phyloP scores from a whole-genome alignment of 1,284 basidiomycete species.

The Cerrena zonata region DNA sequence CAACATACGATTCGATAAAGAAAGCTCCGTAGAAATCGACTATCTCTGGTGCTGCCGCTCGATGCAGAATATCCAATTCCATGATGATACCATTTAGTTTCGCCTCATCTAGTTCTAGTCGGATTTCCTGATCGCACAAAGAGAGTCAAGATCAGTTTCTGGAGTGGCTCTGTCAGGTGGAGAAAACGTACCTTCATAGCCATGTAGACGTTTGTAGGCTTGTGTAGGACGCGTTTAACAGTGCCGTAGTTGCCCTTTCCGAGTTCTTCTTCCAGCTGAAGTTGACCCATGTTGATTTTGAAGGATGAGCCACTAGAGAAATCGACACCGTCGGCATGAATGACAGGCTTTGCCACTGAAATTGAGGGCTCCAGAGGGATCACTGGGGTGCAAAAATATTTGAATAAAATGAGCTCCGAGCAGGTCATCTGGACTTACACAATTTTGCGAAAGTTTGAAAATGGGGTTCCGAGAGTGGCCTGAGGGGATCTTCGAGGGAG shows the following conservation, averaged over 20 bases:
- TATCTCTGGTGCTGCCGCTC: conserved; percentile 85
- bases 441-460: conserved; percentile 90
- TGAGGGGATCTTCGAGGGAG: conserved; percentile 38
- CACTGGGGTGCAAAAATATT: conserved; percentile 41
- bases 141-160: background rate
- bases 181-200: conserved; percentile 83
- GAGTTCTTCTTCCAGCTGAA: conserved; percentile 86
- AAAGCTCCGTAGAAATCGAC: conserved; percentile 99
- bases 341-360: conserved; percentile 89
- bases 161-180: background rate
- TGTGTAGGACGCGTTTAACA: conserved; percentile 92
- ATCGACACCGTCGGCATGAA: conserved; percentile 90
- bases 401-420: background rate
- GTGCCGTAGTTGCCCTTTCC: conserved; percentile 97
- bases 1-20: conserved; percentile 90
- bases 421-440: conserved; percentile 59
- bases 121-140: conserved; percentile 73
- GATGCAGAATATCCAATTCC: conserved; percentile 96
- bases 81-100: conserved; percentile 96
- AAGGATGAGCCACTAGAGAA: conserved; percentile 91
- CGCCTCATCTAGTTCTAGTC: conserved; percentile 90
- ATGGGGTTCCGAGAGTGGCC: conserved; percentile 63
- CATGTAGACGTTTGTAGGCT: conserved; percentile 92
- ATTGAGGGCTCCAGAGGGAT: conserved; percentile 89
- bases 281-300: conserved; percentile 92